Evolutionary conservation across 1,139 yeast genomes (phyloP).

Genomic region (Ogataea hybrid): DNA sequence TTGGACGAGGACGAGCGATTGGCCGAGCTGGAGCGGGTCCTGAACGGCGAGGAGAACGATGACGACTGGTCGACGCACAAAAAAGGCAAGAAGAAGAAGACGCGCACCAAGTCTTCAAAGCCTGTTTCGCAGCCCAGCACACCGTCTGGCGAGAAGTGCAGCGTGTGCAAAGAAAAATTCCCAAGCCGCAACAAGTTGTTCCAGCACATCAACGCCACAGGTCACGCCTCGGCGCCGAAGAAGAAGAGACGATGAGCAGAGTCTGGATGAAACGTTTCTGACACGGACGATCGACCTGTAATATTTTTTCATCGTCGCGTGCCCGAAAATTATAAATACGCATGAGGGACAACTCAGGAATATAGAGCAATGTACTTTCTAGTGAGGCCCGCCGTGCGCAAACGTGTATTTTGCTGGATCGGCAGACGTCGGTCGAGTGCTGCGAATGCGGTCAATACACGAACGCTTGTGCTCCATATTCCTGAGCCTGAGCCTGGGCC

Average conservation of each 20-base stretch:
- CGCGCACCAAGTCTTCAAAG: slow-evolving; percentile 4
- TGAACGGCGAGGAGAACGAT: slow-evolving; percentile 6
- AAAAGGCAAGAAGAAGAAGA: slow-evolving; percentile 34
- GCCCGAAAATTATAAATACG: background rate
- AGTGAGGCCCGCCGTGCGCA: background rate
- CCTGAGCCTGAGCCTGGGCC: background rate
- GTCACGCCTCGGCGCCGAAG: slow-evolving; percentile 56
- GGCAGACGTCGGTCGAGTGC: background rate
- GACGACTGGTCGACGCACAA: slow-evolving; percentile 43
- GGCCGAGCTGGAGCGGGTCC: slow-evolving; percentile 21
- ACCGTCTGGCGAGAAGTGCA: slow-evolving; percentile 44
- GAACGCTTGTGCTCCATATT: background rate
- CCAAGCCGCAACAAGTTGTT: slow-evolving; percentile 73
- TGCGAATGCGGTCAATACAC: background rate
- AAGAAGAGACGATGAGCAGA: slow-evolving; percentile 15
- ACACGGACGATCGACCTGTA: slow-evolving; percentile 1
- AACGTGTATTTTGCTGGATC: background rate
- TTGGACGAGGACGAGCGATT: slow-evolving; percentile 5
- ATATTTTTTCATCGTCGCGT: background rate
- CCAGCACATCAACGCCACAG: slow-evolving; percentile 67
- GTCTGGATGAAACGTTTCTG: background rate
- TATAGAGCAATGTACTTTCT: background rate
- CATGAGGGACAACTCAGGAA: background rate
- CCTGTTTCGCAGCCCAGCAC: background rate
- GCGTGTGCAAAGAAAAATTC: slow-evolving; percentile 59